Percentiles rank a stretch among this genome's conserved stretches.
Evolutionary conservation across 176 grass and related monocot genomes (phyloP).

Genomic region (Paspalum vaginatum): DNA sequence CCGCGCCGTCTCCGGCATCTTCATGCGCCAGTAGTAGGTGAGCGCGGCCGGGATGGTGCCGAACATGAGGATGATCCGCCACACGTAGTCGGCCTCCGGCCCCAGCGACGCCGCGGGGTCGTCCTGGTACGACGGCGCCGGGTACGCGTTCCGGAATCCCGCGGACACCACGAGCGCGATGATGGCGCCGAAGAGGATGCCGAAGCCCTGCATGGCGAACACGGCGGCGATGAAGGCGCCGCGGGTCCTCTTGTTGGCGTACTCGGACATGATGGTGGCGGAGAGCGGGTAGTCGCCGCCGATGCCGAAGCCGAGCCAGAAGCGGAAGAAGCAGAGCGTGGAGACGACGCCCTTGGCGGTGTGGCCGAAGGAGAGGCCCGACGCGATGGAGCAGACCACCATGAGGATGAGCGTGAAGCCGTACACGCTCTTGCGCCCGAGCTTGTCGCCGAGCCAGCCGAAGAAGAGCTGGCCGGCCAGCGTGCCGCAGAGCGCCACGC

Average conservation of each 20-base stretch:
- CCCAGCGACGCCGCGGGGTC: conserved; percentile 36
- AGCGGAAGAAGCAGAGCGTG: conserved; percentile 81
- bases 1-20: conserved; percentile 79
- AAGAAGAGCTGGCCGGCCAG: conserved; percentile 65
- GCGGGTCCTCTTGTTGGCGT: conserved; percentile 72
- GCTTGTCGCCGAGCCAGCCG: conserved; percentile 75
- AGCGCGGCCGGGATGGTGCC: conserved; percentile 58
- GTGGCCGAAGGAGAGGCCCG: conserved; percentile 62
- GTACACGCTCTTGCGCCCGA: conserved; percentile 69
- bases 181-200: conserved; percentile 58
- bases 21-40: conserved; percentile 83
- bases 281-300: conserved; percentile 78
- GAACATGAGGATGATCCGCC: conserved; percentile 75
- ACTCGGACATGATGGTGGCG: conserved; percentile 82
- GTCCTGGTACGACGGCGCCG: conserved; percentile 48
- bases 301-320: conserved; percentile 82
- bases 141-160: conserved; percentile 46
- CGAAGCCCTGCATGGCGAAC: conserved; percentile 79
- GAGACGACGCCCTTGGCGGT: conserved; percentile 42
- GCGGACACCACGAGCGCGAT: conserved; percentile 41
- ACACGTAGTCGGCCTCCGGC: conserved; percentile 57
- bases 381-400: conserved; percentile 66
- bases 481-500: conserved; percentile 62
- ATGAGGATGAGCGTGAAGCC: conserved; percentile 65
- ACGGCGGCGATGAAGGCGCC: conserved; percentile 75